Percentiles rank a stretch among this genome's conserved stretches.
Evolutionary conservation across 768 basidiomycete species (phyloP).

Genomic region (Lyophyllum shimeji): DNA sequence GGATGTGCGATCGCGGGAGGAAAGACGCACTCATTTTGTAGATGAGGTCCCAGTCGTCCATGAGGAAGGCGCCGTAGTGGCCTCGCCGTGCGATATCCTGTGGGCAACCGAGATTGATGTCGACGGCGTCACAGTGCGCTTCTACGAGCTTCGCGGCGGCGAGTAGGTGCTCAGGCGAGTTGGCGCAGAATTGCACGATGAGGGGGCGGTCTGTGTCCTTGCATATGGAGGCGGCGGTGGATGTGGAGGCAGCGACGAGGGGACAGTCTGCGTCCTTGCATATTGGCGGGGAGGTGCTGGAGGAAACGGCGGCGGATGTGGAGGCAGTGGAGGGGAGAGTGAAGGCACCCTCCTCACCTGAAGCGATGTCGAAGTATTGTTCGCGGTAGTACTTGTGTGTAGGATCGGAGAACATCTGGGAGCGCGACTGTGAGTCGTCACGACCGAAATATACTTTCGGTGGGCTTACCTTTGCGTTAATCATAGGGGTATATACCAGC

Average conservation of each 20-base stretch:
- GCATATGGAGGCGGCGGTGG: constrained; percentile 77
- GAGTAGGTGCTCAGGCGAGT: constrained; percentile 79
- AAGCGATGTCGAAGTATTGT: constrained; percentile 63
- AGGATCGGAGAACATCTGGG: constrained; percentile 61
- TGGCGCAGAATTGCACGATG: constrained; percentile 91
- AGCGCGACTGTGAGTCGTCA: background rate
- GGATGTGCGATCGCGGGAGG: too few relatives aligned
- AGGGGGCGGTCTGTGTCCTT: constrained; percentile 64
- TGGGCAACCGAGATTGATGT: constrained; percentile 93
- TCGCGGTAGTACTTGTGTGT: constrained; percentile 56
- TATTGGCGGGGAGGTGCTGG: background rate
- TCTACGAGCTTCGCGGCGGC: constrained; percentile 77
- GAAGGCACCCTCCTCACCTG: constrained; percentile 82
- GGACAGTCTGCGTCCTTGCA: constrained; percentile 61
- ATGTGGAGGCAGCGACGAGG: constrained; percentile 72
- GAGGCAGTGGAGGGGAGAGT: constrained; percentile 10
- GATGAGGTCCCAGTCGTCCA: constrained; percentile 94
- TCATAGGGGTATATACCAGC: constrained; percentile 98
- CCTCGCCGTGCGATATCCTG: constrained; percentile 93
- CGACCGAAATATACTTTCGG: background rate
- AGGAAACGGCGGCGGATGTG: background rate
- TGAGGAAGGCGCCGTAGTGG: constrained; percentile 85
- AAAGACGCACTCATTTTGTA: constrained; percentile 67
- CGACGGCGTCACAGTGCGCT: constrained; percentile 85
- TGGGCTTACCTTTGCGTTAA: constrained; percentile 76